Percentiles rank a stretch among this genome's conserved stretches.
These are phyloP conservation scores for Moricandia moricandioides DNA, from an alignment of 345 rosid species.

Conservation along the genomic window DNA sequence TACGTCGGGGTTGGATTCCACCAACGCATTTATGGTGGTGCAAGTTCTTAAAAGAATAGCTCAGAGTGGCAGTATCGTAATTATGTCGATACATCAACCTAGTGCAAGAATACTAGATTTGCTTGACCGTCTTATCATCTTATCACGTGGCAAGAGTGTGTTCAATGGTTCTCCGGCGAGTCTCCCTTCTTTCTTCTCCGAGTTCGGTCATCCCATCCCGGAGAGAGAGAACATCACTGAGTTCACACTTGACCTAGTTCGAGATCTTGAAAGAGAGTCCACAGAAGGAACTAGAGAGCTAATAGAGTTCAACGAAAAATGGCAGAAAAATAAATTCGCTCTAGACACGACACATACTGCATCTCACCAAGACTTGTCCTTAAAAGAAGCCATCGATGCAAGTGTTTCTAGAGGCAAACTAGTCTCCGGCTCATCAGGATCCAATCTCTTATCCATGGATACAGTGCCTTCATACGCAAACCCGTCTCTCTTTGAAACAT, in stretches of 20 bases:
- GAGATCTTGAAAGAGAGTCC: constrained; percentile 3
- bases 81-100: constrained; percentile 77
- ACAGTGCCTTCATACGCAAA: constrained; percentile 30
- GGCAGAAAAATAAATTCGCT: constrained; percentile 37
- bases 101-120: constrained; percentile 50
- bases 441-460: constrained; percentile 20
- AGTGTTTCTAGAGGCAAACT: constrained; percentile 21
- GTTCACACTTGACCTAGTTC: constrained; percentile 65
- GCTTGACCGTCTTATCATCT: constrained; percentile 46
- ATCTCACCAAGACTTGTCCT: not conserved
- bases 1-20: constrained; percentile 78
- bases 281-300: constrained; percentile 45
- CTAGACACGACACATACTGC: not conserved
- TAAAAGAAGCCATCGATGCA: constrained; percentile 20
- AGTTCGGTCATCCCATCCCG: constrained; percentile 67
- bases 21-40: constrained; percentile 72
- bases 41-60: constrained; percentile 75
- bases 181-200: constrained; percentile 49
- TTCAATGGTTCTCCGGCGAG: constrained; percentile 51
- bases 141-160: constrained; percentile 50
- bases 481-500: not conserved
- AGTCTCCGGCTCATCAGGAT: constrained; percentile 23
- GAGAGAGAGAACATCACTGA: constrained; percentile 68
- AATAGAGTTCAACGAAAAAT: constrained; percentile 60
- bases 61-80: constrained; percentile 59